phyloP scores from a whole-genome alignment of 2,329 filamentous ascomycete species.

The Bertia moriformis region DNA sequence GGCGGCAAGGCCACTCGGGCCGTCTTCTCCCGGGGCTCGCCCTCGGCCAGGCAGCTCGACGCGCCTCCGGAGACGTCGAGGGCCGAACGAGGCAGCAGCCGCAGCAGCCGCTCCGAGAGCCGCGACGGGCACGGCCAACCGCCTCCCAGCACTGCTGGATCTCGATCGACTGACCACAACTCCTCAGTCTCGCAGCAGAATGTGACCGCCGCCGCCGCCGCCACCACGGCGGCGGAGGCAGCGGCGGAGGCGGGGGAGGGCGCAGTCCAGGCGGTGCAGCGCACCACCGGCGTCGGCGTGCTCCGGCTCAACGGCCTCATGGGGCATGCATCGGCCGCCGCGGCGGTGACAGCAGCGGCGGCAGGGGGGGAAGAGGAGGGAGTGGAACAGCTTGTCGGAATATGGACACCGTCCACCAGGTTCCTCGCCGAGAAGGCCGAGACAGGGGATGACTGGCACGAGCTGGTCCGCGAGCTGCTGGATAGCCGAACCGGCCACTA shows the following conservation, averaged over 20 bases:
- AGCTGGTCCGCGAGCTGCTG: slow-evolving; percentile 59
- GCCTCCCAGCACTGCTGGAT: slow-evolving; percentile 10
- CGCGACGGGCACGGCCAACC: slow-evolving; percentile 6
- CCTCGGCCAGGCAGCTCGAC: slow-evolving; percentile 32
- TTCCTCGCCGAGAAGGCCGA: slow-evolving; percentile 40
- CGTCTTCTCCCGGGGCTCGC: slow-evolving; percentile 32
- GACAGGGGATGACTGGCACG: slow-evolving; percentile 54
- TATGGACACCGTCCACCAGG: slow-evolving; percentile 56
- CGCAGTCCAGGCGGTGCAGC: slow-evolving; percentile 45
- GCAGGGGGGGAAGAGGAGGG: slow-evolving; percentile 53
- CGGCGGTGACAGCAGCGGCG: too few relatives aligned
- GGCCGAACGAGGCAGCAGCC: slow-evolving; percentile 14
- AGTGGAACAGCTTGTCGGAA: slow-evolving; percentile 59
- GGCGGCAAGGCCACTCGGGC: slow-evolving; percentile 43
- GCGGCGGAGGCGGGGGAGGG: slow-evolving; percentile 15
- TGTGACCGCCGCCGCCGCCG: slow-evolving; percentile 14
- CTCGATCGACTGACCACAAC: too few relatives aligned
- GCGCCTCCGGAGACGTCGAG: slow-evolving; percentile 37
- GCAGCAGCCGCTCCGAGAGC: slow-evolving; percentile 4
- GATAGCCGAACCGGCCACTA: slow-evolving; percentile 61
- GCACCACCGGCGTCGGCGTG: slow-evolving; percentile 64
- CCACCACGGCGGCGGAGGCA: slow-evolving; percentile 18
- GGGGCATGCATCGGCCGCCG: slow-evolving; percentile 32
- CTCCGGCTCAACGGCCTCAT: slow-evolving; percentile 63
- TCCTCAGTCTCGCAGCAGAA: too few relatives aligned